A percentile compares a stretch with the other conserved stretches of the same genome.
These are phyloP conservation scores for Fistulina hepatica DNA, from an alignment of 1,284 basidiomycete species.

Conservation along the genomic window DNA sequence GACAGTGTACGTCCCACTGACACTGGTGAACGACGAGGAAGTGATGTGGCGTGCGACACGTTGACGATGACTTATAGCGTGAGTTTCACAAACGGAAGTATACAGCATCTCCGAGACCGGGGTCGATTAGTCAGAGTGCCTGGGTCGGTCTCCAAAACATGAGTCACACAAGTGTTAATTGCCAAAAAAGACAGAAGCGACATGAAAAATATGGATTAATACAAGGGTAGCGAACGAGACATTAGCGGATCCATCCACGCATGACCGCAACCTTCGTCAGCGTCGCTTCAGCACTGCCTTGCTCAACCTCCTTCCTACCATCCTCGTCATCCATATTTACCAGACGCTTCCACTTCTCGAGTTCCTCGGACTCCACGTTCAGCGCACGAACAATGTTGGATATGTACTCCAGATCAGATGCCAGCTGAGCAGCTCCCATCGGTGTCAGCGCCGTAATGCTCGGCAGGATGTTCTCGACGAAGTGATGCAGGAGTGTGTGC, in stretches of 20 bases:
- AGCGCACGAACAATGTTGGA: constrained; percentile 85
- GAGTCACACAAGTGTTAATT: too few species aligned
- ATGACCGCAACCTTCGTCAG: constrained; percentile 36
- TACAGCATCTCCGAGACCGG: too few species aligned
- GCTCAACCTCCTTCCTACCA: constrained; percentile 29
- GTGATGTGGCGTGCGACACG: too few species aligned
- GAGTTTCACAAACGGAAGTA: too few species aligned
- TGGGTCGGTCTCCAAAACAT: too few species aligned
- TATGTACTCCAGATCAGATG: constrained; percentile 81
- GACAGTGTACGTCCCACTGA: too few species aligned
- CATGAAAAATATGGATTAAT: too few species aligned
- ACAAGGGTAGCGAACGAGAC: too few species aligned
- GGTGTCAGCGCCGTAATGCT: constrained; percentile 47
- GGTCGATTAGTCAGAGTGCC: too few species aligned
- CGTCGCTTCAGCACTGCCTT: constrained; percentile 28
- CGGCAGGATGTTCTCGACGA: constrained; percentile 57
- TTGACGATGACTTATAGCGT: too few species aligned
- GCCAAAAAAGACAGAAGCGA: too few species aligned
- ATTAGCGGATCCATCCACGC: constrained; percentile 51
- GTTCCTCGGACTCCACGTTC: constrained; percentile 70
- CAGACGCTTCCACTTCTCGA: constrained; percentile 66
- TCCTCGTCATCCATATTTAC: constrained; percentile 51
- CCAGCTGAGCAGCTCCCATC: constrained; percentile 75
- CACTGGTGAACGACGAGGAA: too few species aligned
- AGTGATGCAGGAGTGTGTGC: constrained; percentile 61